Base-by-base conservation (phyloP, 2,329 filamentous ascomycete genomes). In the Fusarium xyrophilum region DNA sequence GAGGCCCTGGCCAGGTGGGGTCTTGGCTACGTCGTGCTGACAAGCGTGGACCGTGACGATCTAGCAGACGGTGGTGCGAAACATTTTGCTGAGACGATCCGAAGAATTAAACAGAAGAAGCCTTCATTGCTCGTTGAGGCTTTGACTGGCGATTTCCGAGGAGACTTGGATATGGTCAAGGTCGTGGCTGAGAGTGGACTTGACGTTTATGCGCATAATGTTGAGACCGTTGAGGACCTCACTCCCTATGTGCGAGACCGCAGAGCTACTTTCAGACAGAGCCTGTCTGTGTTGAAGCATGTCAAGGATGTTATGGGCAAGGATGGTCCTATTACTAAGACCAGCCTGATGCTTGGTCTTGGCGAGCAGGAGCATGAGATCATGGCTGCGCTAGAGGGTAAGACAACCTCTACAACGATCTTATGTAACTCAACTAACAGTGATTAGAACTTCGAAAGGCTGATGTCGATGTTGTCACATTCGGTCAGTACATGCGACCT, bases 401-500 rank as follows among this genome's bases (percentile, higher is more conserved):
- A 73, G 81, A 73, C 12, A 62, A 23, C 30, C 25, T 8, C 50
- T 46, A 9, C 58, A 19, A n/a, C 38, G 15, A 19, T 43, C 13
- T 6, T 11, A 54, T 28, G 27, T 8, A 47, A 42, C 23, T 27
- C 27, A 43, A 32, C 71, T 74, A 69, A 73, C 54, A 39, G 9
- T 23, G 23, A 23, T 14, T 36, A 88, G 92, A 96, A 78, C 86
- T 99, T 15, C 88, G 96, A 60, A 89, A 89, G 69, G 86, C 89
- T 60, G 84, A 92, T 63, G 94, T 97, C 46, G 96, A 99, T 73
- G 93, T 99, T 15, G 93, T 99, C 60, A 99, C 96, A 0, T 99
- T 99, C 73, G 96, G 96, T n/a, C 96, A 99, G 83, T 99, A 99
- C 83, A 99, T 99, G 96, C 92, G 95, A 14, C 96, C 96, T 3